Evolutionary conservation across 768 basidiomycete genomes (phyloP), one percentile per base, ranked within the genome.

Genomic region (Serendipita sp.): DNA sequence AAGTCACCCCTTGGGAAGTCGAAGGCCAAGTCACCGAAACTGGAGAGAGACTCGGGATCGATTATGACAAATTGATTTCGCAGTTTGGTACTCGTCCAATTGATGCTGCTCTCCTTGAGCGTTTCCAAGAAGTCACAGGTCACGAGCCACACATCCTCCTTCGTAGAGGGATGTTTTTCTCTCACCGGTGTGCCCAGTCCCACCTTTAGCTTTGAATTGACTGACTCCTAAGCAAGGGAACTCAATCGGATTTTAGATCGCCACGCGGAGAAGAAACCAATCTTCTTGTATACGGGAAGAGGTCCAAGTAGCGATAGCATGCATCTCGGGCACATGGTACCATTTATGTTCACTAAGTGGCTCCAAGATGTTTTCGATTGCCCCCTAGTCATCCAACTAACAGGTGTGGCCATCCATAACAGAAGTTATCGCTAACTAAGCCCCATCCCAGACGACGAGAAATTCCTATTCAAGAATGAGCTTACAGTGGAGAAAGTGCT

Each of bases 271-370:
- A 86, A 90, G 15, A 96, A 98, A 74, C 96, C 94, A 2, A 98
- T 97, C 77, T 99, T 89, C 78, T 76, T 99, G 68, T 99, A 99
- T 75, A 99, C 96, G 0, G 96, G 96, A 37, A 84, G 96, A 65
- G 96, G 96, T 10, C 96, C 96, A 18, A 92, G 89, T 68, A 95
- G 91, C 71, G 91, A 91, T 72, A 94, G 92, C 71, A 88, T 98
- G 87, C 96, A 99, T 77, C 77, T 98, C 60, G 96, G 96, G 16
- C 96, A 99, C 73, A 88, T 94, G 87, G 85, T 97, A 62, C 96
- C 95, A 0, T 98, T 99, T 74, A 81, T 88, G 60, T 96, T 99
- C 74, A 97, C 96, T 66, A 94, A 96, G 73, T 98, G 95, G 94
- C 73, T 99, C 67, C 96, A 99, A 75, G 90, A 93, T 65, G 90